phyloP scores from a whole-genome alignment of 1,284 basidiomycete species.

The Schizophyllum commune region DNA sequence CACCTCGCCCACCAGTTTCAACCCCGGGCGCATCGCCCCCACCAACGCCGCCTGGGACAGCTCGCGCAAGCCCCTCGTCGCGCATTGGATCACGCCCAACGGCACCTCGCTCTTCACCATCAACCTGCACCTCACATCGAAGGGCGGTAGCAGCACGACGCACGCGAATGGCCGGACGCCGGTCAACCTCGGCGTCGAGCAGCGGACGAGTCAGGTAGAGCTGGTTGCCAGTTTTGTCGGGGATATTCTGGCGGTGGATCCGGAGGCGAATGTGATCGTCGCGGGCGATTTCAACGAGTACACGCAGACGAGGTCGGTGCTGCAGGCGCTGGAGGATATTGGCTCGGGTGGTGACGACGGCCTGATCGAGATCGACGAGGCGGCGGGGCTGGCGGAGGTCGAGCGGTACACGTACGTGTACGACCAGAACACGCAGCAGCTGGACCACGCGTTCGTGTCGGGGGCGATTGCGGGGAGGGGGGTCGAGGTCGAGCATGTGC shows the following conservation, averaged over 20 bases:
- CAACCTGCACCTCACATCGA: constrained; percentile 55
- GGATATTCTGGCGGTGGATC: constrained; percentile 35
- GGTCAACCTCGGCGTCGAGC: constrained; percentile 44
- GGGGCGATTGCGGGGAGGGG: constrained; percentile 33
- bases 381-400: constrained; percentile 34
- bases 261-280: constrained; percentile 43
- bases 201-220: constrained; percentile 43
- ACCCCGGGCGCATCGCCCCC: constrained; percentile 59
- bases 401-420: constrained; percentile 59
- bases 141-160: constrained; percentile 46
- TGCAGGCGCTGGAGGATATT: constrained; percentile 34
- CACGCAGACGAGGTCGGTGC: constrained; percentile 44
- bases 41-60: constrained; percentile 46
- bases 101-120: constrained; percentile 49
- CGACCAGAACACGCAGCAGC: constrained; percentile 50
- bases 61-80: constrained; percentile 56
- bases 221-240: constrained; percentile 47
- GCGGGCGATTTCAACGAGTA: constrained; percentile 64
- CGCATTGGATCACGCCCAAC: constrained; percentile 42
- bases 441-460: constrained; percentile 53
- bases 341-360: constrained; percentile 16
- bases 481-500: constrained; percentile 46
- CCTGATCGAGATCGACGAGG: constrained; percentile 38
- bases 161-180: constrained; percentile 53
- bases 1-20: constrained; percentile 31